Conservation (phyloP, 768 basidiomycete species). For the Cyathus striatus region DNA sequence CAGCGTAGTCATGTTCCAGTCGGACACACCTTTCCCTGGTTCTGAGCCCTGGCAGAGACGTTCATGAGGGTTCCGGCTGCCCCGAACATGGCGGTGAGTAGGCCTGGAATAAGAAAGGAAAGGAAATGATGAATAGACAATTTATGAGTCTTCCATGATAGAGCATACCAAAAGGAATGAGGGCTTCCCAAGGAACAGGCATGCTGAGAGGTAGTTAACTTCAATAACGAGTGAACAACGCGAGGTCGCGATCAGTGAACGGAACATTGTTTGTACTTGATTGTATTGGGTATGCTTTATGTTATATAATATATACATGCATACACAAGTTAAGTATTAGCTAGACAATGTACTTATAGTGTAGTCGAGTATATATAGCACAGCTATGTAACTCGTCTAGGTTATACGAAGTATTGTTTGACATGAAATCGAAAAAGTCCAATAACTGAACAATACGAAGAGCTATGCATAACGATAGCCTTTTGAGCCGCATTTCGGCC, state of each 20-base stretch:
- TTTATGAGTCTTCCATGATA: not conserved
- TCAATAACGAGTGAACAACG: not conserved
- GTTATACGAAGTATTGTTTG: too few relatives aligned
- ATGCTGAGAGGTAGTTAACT: slow-evolving; percentile 35
- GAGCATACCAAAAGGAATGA: slow-evolving; percentile 86
- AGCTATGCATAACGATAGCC: too few relatives aligned
- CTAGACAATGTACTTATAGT: too few relatives aligned
- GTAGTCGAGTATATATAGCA: too few relatives aligned
- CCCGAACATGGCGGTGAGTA: slow-evolving; percentile 85
- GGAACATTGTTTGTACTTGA: not conserved
- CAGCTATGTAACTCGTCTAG: too few relatives aligned
- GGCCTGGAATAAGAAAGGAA: slow-evolving; percentile 39
- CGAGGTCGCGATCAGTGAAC: not conserved
- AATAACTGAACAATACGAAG: too few relatives aligned
- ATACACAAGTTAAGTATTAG: too few relatives aligned
- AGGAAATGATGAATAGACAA: not conserved
- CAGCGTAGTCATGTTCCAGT: not conserved
- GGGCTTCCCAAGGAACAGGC: slow-evolving; percentile 97
- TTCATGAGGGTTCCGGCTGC: slow-evolving; percentile 86
- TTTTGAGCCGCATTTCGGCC: too few relatives aligned
- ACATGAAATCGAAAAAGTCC: too few relatives aligned
- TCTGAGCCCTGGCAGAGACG: slow-evolving; percentile 72
- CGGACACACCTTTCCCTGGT: slow-evolving; percentile 80
- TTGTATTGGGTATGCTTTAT: too few relatives aligned
- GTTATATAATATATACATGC: too few relatives aligned